Conservation (phyloP, 2,329 filamentous ascomycete genomes). For the Scytalidium sp. region DNA sequence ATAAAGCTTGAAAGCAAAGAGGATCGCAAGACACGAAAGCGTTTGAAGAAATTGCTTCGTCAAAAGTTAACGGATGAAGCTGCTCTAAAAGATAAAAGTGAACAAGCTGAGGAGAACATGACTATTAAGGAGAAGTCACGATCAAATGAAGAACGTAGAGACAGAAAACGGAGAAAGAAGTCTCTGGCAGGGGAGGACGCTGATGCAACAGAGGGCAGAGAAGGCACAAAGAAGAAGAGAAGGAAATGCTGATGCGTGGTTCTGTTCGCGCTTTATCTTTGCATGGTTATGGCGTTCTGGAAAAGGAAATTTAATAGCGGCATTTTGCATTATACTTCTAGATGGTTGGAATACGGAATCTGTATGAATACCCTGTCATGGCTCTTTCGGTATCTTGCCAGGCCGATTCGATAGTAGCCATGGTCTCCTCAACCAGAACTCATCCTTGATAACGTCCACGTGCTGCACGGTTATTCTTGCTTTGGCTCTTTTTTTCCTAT, state of each 20-base stretch:
- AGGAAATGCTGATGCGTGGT: conserved; percentile 14
- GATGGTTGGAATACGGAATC: neutral
- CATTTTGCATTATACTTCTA: conserved; percentile 5
- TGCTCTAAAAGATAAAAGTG: conserved; percentile 12
- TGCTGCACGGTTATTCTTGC: conserved; percentile 80
- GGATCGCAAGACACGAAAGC: conserved; percentile 34
- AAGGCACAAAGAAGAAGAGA: conserved; percentile 28
- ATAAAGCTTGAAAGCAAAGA: conserved; percentile 25
- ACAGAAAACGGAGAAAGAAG: conserved; percentile 22
- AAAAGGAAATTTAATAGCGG: conserved; percentile 10
- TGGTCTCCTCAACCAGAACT: conserved; percentile 85
- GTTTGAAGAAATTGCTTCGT: conserved; percentile 25
- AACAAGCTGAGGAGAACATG: conserved; percentile 10
- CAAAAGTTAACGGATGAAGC: conserved; percentile 16
- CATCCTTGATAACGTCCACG: conserved; percentile 90
- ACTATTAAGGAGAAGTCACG: conserved; percentile 17
- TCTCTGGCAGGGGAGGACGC: conserved; percentile 22
- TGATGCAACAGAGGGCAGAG: conserved; percentile 23
- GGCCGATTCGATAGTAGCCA: conserved; percentile 79
- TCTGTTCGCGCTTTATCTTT: conserved; percentile 1
- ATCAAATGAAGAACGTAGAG: conserved; percentile 27
- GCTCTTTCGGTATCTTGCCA: conserved; percentile 63
- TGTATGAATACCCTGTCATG: conserved; percentile 14
- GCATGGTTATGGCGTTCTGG: conserved; percentile 19
- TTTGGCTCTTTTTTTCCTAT: conserved; percentile 77